Conservation (phyloP, 2,329 filamentous ascomycete genomes). For the Bertia moriformis region DNA sequence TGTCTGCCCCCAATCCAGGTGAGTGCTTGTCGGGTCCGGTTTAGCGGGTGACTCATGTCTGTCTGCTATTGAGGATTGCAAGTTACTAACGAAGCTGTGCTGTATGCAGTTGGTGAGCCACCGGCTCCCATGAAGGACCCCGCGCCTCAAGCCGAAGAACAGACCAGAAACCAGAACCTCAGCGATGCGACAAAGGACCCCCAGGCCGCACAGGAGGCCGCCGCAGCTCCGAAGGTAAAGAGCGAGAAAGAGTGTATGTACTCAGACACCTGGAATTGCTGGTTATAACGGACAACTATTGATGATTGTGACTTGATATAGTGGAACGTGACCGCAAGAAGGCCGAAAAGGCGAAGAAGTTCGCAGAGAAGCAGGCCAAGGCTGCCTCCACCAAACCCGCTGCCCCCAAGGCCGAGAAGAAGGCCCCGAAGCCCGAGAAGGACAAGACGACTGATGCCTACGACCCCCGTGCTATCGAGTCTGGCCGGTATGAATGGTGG, state of each 20-base stretch:
- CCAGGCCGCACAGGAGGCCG: conserved; percentile 2
- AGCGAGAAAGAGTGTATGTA: conserved; percentile 10
- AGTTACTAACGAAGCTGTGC: background rate
- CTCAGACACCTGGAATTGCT: background rate
- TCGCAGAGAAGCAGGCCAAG: conserved; percentile 48
- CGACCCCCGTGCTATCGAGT: conserved; percentile 79
- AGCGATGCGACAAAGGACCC: background rate
- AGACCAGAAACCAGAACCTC: background rate
- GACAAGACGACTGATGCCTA: conserved; percentile 70
- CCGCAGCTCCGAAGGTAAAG: conserved; percentile 24
- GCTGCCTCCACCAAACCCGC: conserved; percentile 29
- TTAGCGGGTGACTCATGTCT: background rate
- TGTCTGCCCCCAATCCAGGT: background rate
- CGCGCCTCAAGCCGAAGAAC: background rate
- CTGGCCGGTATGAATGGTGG: conserved; percentile 93
- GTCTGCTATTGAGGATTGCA: background rate
- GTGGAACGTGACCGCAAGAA: conserved; percentile 52
- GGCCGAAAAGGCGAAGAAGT: conserved; percentile 75
- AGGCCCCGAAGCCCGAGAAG: conserved; percentile 59
- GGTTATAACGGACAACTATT: background rate
- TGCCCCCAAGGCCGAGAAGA: conserved; percentile 1
- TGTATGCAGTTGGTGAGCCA: background rate
- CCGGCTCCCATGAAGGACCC: background rate
- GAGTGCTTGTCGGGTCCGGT: background rate
- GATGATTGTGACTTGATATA: background rate